Base-by-base conservation (phyloP, 441 rosid genomes). In the Daphne laureola region DNA sequence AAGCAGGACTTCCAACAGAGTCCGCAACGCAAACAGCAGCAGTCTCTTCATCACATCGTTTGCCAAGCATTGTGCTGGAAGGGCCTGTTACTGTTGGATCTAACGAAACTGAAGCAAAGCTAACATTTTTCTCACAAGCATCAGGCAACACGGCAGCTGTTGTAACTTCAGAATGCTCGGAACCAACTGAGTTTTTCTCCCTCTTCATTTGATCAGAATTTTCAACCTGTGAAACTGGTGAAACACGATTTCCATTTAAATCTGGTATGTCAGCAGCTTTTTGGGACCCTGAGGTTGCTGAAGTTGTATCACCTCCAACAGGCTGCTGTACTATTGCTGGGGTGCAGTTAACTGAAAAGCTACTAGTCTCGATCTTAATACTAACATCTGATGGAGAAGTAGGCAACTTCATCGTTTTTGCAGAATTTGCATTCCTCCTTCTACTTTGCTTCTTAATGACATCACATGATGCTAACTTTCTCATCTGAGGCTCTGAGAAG, bases 81-180 rank as follows among this genome's bases (percentile, higher is more conserved):
- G 81, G 76, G 51, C 68, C 66, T 16, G 63, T 57, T 62, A 67
- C 79, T 62, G 65, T 86, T 59, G 78, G 72, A 68, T 74, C 80
- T 21, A 68, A 51, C 46, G 54, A 50, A 67, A 65, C 26, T 7
- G 73, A 43, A 40, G 66, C 52, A 21, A 69, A 63, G 57, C 48
- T 63, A 31, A 56, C 57, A 61, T 31, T 46, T 26, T 55, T 71
- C 64, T 58, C 65, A 48, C 55, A 57, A 14, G 27, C 60, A 49
- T 36, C 64, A 21, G 40, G 66, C 9, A 53, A 51, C 47, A 27
- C 51, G 5, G 59, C 49, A 48, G 48, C 18, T 45, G n/a, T 47
- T 4, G 53, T 60, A 38, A 66, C 52, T 47, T 63, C 59, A 2
- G 46, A 53, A 18, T 38, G 58, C 44, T 53, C 71, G 11, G 48